Base-by-base conservation (phyloP, 2,329 filamentous ascomycete genomes). In the Dryadomyces quercivorus region DNA sequence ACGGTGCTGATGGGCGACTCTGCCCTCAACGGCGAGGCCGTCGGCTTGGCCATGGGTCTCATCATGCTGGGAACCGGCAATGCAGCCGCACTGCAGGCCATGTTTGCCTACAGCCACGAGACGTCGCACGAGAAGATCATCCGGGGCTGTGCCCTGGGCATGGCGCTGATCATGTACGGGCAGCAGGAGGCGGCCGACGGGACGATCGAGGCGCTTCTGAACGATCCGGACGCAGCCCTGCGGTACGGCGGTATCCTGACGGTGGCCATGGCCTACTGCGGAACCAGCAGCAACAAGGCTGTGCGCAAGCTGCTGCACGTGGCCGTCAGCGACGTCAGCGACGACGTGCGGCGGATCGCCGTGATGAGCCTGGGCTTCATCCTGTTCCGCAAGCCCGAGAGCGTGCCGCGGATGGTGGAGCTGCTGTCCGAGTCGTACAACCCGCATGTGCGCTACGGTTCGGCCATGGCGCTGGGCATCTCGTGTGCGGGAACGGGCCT, bases 91-190 rank as follows among this genome's bases (percentile, higher is more conserved):
- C 73, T 98, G 8, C 89, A 96, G 66, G 89, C 95, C 62, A 96
- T 98, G 92, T 93, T 96, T 56, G 86, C 90, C 49, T 98, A 98
- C 65, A 90, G 93, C 4, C 93, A 96, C 65, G 93, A 98, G 62
- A 98, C 93, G 1, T 92, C 94, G 58, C 93, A 98, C 72, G 93
- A 98, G 75, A 98, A 98, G 79, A 97, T 95, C 65, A 90, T 98
- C 22, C 89, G 93, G 51, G 93, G 93, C 66, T 81, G 96, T 57
- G 92, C 93, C 36, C 81, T 98, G 61, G 93, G 93, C 56, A 97
- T 98, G 89, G 90, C 93, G 12, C 76, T 98, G 57, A 95, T 98
- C 73, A 97, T 97, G 92, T 98, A 93, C 63, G 90, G 86, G 50
- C 86, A 90, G 57, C 91, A 97, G 71, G 93, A 98, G 70, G 86